phyloP scores from a whole-genome alignment of 164 flowering plant species.

The Dillenia turbinata region DNA sequence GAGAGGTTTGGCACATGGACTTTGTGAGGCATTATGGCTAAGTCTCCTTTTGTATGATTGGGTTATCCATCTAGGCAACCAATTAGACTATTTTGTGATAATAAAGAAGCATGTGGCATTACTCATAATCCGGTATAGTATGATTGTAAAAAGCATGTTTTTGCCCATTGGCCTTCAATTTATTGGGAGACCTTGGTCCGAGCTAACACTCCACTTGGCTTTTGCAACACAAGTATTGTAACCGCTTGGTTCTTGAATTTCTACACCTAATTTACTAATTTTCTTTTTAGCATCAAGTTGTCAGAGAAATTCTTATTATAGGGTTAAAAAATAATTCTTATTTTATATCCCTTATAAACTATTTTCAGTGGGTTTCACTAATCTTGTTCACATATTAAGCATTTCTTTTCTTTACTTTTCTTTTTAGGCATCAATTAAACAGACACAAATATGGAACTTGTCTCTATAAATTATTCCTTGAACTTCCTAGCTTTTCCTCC shows the following conservation, averaged over 20 bases:
- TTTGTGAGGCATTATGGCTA: conserved; percentile 7
- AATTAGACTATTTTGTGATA: conserved; percentile 10
- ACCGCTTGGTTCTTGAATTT: too few species aligned
- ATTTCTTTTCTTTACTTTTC: too few species aligned
- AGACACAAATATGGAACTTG: too few species aligned
- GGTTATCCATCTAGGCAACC: neutral
- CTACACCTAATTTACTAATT: neutral
- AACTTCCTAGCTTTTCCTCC: too few species aligned
- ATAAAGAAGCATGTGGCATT: conserved; percentile 10
- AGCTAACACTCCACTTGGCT: conserved; percentile 67
- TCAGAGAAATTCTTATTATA: neutral
- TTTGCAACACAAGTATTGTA: conserved; percentile 58
- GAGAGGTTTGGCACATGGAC: neutral
- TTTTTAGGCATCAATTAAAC: too few species aligned
- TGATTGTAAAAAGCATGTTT: conserved; percentile 13
- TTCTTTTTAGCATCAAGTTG: neutral
- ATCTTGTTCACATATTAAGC: neutral
- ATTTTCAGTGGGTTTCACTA: neutral
- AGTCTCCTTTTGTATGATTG: neutral
- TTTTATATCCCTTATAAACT: neutral
- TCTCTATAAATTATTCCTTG: too few species aligned
- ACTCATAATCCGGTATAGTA: conserved; percentile 16
- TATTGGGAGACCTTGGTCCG: conserved; percentile 90
- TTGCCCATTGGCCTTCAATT: conserved; percentile 97
- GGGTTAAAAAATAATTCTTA: neutral